These are phyloP conservation scores for Aspergillus sclerotioniger DNA, from an alignment of 495 filamentous ascomycete species.

Conservation along the genomic window DNA sequence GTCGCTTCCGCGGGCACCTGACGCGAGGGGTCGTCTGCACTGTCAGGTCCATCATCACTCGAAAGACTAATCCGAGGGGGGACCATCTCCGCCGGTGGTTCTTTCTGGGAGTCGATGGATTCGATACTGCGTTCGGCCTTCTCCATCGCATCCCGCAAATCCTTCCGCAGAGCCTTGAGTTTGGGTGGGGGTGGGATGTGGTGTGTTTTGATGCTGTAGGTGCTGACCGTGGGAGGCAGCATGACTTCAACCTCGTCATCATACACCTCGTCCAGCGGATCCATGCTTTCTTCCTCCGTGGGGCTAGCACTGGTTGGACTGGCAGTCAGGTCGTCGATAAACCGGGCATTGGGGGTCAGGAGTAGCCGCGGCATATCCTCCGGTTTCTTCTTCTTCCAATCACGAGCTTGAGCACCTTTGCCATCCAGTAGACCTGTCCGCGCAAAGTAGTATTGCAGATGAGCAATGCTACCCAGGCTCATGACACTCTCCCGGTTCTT, in stretches of 20 bases:
- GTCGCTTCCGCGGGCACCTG: constrained; percentile 24
- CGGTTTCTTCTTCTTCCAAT: constrained; percentile 53
- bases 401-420: constrained; percentile 81
- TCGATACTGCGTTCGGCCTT: constrained; percentile 66
- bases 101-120: constrained; percentile 39
- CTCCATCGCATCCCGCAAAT: constrained; percentile 66
- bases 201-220: constrained; percentile 85
- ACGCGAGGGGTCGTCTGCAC: constrained; percentile 35
- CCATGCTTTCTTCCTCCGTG: constrained; percentile 44
- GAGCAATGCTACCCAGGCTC: constrained; percentile 92
- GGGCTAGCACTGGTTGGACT: constrained; percentile 41
- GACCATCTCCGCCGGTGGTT: constrained; percentile 29
- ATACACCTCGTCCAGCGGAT: constrained; percentile 45
- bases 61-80: constrained; percentile 35
- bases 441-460: constrained; percentile 97
- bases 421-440: constrained; percentile 90
- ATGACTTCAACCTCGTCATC: constrained; percentile 66
- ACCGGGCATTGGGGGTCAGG: constrained; percentile 43
- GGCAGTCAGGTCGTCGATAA: constrained; percentile 43
- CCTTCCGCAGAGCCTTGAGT: constrained; percentile 69
- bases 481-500: constrained; percentile 88
- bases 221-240: constrained; percentile 93
- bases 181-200: constrained; percentile 85
- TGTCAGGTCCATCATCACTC: constrained; percentile 29
- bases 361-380: constrained; percentile 40